Conservation (phyloP, 2,329 filamentous ascomycete species). For the Nigrospora sphaerica region DNA sequence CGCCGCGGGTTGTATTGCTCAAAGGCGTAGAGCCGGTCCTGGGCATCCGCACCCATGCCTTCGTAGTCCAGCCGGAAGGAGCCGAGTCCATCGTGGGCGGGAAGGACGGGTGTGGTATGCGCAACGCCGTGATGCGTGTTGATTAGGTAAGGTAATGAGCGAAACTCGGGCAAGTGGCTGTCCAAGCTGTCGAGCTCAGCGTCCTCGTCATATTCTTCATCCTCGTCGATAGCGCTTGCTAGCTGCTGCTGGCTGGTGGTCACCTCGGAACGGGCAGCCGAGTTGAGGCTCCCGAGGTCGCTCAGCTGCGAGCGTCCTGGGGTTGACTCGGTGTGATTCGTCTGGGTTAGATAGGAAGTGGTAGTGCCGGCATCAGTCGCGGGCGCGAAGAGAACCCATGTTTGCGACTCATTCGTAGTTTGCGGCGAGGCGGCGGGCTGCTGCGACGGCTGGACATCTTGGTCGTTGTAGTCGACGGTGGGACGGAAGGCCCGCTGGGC, state of each 20-base stretch:
- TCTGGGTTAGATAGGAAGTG: slow-evolving; percentile 61
- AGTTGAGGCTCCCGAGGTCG: slow-evolving; percentile 73
- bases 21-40: slow-evolving; percentile 84
- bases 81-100: slow-evolving; percentile 85
- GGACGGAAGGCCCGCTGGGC: slow-evolving; percentile 39
- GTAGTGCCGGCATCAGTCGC: slow-evolving; percentile 53
- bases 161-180: slow-evolving; percentile 83
- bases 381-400: slow-evolving; percentile 95
- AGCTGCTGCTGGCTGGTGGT: slow-evolving; percentile 36
- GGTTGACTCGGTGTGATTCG: slow-evolving; percentile 56
- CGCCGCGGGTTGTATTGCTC: slow-evolving; percentile 75
- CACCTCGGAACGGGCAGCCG: slow-evolving; percentile 53
- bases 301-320: slow-evolving; percentile 67
- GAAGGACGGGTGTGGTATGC: slow-evolving; percentile 66
- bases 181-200: slow-evolving; percentile 88
- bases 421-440: slow-evolving; percentile 20
- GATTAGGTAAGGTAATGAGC: slow-evolving; percentile 47
- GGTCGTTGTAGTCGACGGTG: slow-evolving; percentile 29
- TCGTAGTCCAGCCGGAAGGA: slow-evolving; percentile 65
- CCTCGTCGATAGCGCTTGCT: slow-evolving; percentile 32
- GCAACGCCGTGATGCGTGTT: slow-evolving; percentile 35
- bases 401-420: slow-evolving; percentile 65
- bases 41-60: slow-evolving; percentile 48
- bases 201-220: slow-evolving; percentile 54
- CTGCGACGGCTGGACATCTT: slow-evolving; percentile 21